These are phyloP conservation scores for Centella asiatica DNA, from an alignment of 129 eudicot species.

Conservation along the genomic window DNA sequence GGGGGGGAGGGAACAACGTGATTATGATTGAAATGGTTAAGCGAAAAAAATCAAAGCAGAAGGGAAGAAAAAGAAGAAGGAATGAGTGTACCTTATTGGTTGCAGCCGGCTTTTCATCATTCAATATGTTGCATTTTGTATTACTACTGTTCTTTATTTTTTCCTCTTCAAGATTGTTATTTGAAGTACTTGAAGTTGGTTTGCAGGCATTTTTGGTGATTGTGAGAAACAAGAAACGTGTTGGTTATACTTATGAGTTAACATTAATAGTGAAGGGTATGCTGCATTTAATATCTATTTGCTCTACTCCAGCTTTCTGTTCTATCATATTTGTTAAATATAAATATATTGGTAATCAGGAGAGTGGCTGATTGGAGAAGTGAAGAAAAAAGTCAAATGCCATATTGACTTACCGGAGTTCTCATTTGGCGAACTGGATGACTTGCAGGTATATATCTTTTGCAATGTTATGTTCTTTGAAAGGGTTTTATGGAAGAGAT, in stretches of 20 bases:
- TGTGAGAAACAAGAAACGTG: constrained; percentile 91
- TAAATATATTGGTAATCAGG: constrained; percentile 34
- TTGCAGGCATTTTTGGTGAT: constrained; percentile 83
- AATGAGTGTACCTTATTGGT: neutral
- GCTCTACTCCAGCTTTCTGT: neutral
- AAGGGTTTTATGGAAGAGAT: neutral
- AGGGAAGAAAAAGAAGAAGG: neutral
- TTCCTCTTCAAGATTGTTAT: neutral
- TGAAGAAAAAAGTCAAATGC: constrained; percentile 64
- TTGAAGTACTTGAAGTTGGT: constrained; percentile 7
- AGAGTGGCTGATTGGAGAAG: constrained; percentile 81
- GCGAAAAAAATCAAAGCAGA: neutral
- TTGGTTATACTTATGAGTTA: constrained; percentile 87
- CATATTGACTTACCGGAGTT: constrained; percentile 70
- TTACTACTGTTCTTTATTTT: constrained; percentile 2
- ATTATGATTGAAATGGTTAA: neutral
- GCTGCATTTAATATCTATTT: neutral
- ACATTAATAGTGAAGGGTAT: constrained; percentile 75
- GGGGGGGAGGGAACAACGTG: too few species aligned
- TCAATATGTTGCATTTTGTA: constrained; percentile 4
- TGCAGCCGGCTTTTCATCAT: constrained; percentile 2
- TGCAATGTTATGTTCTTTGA: neutral
- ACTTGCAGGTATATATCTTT: constrained; percentile 56
- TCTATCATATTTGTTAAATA: neutral
- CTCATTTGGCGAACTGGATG: constrained; percentile 93